Evolutionary conservation across 768 basidiomycete genomes (phyloP).

Genomic region (Mycena epipterygia): DNA sequence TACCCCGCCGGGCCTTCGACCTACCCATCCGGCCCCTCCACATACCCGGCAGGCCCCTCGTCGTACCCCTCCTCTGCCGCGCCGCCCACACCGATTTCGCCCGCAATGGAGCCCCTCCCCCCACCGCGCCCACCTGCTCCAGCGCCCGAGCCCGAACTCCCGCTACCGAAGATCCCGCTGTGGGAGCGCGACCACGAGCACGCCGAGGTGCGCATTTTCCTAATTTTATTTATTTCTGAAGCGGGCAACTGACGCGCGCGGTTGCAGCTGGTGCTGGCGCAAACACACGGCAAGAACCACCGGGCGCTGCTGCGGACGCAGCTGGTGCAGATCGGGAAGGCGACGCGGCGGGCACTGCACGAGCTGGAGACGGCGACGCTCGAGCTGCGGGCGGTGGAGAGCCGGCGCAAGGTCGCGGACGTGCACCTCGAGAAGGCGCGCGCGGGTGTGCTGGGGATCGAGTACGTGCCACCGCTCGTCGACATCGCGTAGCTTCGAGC

Average conservation of each 20-base stretch:
- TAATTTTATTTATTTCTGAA: constrained; percentile 31
- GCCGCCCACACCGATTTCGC: constrained; percentile 22
- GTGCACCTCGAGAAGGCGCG: constrained; percentile 73
- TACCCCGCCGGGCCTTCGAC: constrained; percentile 11
- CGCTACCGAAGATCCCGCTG: constrained; percentile 21
- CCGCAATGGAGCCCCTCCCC: constrained; percentile 10
- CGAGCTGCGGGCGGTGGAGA: constrained; percentile 72
- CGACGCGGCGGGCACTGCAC: constrained; percentile 64
- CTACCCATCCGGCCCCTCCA: constrained; percentile 11
- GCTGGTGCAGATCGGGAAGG: constrained; percentile 54
- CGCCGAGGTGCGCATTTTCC: constrained; percentile 15
- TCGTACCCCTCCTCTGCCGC: constrained; percentile 4
- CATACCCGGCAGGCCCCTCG: constrained; percentile 1
- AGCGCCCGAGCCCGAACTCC: neutral
- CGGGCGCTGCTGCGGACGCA: constrained; percentile 56
- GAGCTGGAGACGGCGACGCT: constrained; percentile 73
- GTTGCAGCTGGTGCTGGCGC: neutral
- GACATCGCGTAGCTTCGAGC: neutral
- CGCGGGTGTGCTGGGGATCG: constrained; percentile 73
- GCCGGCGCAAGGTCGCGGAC: constrained; percentile 69
- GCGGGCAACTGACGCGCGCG: neutral
- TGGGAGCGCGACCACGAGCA: constrained; percentile 30
- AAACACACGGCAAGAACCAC: constrained; percentile 50
- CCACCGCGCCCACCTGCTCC: constrained; percentile 2
- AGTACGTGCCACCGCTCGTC: constrained; percentile 40